Percentiles rank a stretch among this genome's conserved stretches.
These are phyloP conservation scores for Debaryomyces nepalensis DNA, from an alignment of 1,139 yeast genomes.

Conservation along the genomic window DNA sequence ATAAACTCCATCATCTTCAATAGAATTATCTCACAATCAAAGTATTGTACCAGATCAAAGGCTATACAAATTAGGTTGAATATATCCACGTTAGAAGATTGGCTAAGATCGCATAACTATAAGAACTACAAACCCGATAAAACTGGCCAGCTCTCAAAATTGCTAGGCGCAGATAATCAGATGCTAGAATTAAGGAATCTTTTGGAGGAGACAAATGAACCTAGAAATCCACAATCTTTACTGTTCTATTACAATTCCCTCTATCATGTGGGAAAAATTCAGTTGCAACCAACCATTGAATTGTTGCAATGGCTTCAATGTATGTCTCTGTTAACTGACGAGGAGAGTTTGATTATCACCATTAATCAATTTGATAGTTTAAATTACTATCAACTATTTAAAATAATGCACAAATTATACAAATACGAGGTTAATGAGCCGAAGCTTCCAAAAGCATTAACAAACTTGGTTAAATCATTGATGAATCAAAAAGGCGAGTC, in stretches of 20 bases:
- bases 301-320: constrained; percentile 90
- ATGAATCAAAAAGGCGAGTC: constrained; percentile 45
- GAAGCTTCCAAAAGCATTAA: constrained; percentile 55
- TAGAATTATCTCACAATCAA: constrained; percentile 64
- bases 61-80: constrained; percentile 91
- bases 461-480: constrained; percentile 38
- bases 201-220: constrained; percentile 23
- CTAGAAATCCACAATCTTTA: constrained; percentile 35
- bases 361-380: constrained; percentile 60
- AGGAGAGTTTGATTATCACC: constrained; percentile 61
- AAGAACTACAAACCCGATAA: constrained; percentile 52
- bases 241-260: constrained; percentile 60
- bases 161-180: constrained; percentile 22
- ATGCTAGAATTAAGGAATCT: constrained; percentile 27
- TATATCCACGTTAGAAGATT: constrained; percentile 84
- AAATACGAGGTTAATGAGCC: constrained; percentile 83
- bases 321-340: constrained; percentile 63
- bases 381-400: constrained; percentile 71
- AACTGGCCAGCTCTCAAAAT: constrained; percentile 31
- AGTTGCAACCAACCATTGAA: constrained; percentile 76
- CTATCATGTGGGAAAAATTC: constrained; percentile 63
- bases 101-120: constrained; percentile 83
- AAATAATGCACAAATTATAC: constrained; percentile 70
- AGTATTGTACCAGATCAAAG: constrained; percentile 74
- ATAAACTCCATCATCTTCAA: constrained; percentile 76